Base-by-base conservation (phyloP, 495 filamentous ascomycete species). In the Penicillium macrosclerotiorum region DNA sequence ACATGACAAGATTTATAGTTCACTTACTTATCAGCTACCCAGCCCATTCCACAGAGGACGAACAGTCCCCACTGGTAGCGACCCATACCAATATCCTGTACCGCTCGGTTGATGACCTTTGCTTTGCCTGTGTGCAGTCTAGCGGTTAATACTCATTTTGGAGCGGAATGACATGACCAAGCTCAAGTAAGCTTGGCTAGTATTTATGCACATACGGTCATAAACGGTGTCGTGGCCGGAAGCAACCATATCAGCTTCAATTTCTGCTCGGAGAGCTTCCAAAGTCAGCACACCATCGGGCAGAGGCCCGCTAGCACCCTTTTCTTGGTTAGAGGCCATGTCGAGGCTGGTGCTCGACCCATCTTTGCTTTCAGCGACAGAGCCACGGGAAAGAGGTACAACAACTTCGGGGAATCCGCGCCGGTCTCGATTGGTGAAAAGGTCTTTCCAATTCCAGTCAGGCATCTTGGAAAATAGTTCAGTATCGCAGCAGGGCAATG, bases 51-150 rank as follows among this genome's bases (percentile, higher is more conserved):
- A 42, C 86, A 84, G 14, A 94, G 82, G 22, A 79, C 64, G 57
- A 90, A 90, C 1, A 91, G 75, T 49, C 85, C 77, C 83, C 83
- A 90, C 69, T 94, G 87, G 57, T 92, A 94, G 46, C 75, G 73
- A 37, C 89, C 89, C 78, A 92, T 92, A 3, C 88, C 88, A 57
- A 93, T 90, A 55, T 91, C 86, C 46, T 57, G 54, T 20, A 57
- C 37, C 1, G 47, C 45, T 37, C 48, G 35, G 49, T 62, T 57
- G 42, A 59, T 53, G 13, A 53, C 37, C 39, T 55, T 59, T 29
- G 61, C 57, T 44, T 66, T 68, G 17, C 65, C 60, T 65, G 42
- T 33, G 41, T 31, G 1, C 5, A 1, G 9, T 7, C 23, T n/a
- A 8, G 16, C 22, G 14, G 8, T 31, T 6, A 11, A 9, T 13